A percentile compares a stretch with the other conserved stretches of the same genome.
Conservation (phyloP, 2,329 filamentous ascomycete genomes). For the Colletotrichum tamarilloi region DNA sequence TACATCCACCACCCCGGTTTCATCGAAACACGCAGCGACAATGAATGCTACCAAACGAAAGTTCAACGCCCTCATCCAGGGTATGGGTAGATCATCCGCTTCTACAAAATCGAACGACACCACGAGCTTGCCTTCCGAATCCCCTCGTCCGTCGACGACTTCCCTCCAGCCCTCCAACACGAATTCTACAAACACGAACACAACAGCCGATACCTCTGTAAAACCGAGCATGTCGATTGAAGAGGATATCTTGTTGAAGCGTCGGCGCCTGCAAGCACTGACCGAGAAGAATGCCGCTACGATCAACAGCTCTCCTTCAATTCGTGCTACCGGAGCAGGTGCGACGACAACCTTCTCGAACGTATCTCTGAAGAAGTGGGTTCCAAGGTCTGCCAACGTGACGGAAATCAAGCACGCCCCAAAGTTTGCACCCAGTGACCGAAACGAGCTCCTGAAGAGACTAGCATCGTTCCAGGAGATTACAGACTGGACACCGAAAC, state of each 20-base stretch:
- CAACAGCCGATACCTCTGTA: constrained; percentile 11
- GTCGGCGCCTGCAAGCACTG: constrained; percentile 56
- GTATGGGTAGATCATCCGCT: constrained; percentile 57
- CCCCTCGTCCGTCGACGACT: constrained; percentile 36
- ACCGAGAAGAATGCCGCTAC: constrained; percentile 33
- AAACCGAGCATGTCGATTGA: constrained; percentile 42
- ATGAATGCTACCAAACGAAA: constrained; percentile 88
- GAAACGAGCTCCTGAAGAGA: constrained; percentile 82
- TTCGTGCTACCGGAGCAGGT: constrained; percentile 21
- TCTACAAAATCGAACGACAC: constrained; percentile 36
- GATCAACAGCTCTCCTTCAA: constrained; percentile 19
- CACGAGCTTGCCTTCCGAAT: constrained; percentile 21
- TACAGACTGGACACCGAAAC: constrained; percentile 94
- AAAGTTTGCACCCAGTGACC: constrained; percentile 88
- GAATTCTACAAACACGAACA: constrained; percentile 14
- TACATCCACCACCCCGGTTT: constrained; percentile 8
- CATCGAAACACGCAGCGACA: constrained; percentile 36
- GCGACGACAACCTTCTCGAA: constrained; percentile 51
- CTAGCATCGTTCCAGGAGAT: constrained; percentile 91
- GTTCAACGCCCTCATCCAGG: constrained; percentile 80
- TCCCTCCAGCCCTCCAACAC: constrained; percentile 25
- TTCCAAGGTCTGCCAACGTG: constrained; percentile 41
- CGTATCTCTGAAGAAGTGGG: constrained; percentile 55
- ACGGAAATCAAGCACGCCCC: constrained; percentile 38
- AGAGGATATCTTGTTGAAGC: constrained; percentile 61